phyloP scores from a whole-genome alignment of 148 eudicot genomes.

The Rheum nobile region DNA sequence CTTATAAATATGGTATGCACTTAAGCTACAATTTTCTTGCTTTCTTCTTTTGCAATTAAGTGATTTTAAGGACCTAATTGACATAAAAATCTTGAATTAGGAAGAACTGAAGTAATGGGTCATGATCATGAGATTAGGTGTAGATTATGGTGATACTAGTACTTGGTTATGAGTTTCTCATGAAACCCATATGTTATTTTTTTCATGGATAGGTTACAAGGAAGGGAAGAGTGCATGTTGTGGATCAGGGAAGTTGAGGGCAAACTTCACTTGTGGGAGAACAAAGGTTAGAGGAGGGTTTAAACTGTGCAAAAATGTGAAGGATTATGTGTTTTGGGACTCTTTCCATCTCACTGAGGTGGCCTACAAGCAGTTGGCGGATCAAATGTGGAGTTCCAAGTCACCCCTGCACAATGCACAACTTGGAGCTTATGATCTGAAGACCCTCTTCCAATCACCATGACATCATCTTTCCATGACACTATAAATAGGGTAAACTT shows the following conservation, averaged over 20 bases:
- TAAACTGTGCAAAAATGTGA: slow-evolving; percentile 16
- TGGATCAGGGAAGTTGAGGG: slow-evolving; percentile 33
- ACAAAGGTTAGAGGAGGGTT: slow-evolving; percentile 24
- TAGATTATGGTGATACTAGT: too few relatives aligned
- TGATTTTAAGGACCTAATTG: too few relatives aligned
- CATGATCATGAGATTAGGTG: too few relatives aligned
- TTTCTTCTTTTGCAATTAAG: neutral
- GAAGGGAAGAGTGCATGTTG: slow-evolving; percentile 38
- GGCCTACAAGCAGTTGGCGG: slow-evolving; percentile 14
- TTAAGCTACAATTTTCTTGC: neutral
- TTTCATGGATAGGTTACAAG: slow-evolving; percentile 23
- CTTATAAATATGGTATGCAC: slow-evolving; percentile 25
- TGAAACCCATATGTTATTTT: neutral
- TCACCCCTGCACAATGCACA: neutral
- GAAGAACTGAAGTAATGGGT: too few relatives aligned
- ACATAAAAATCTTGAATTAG: neutral
- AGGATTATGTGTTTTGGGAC: slow-evolving; percentile 23
- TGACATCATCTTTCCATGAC: neutral
- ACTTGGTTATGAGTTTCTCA: neutral
- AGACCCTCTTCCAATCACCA: slow-evolving; percentile 13
- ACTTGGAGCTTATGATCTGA: slow-evolving; percentile 6
- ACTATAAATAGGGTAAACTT: neutral
- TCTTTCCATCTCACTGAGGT: slow-evolving; percentile 21
- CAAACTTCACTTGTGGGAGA: slow-evolving; percentile 44
- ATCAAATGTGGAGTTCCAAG: slow-evolving; percentile 17